Evolutionary conservation across 2,329 filamentous ascomycete species (phyloP), one percentile per base, ranked within the genome.

Genomic region (Colletotrichum tabaci): DNA sequence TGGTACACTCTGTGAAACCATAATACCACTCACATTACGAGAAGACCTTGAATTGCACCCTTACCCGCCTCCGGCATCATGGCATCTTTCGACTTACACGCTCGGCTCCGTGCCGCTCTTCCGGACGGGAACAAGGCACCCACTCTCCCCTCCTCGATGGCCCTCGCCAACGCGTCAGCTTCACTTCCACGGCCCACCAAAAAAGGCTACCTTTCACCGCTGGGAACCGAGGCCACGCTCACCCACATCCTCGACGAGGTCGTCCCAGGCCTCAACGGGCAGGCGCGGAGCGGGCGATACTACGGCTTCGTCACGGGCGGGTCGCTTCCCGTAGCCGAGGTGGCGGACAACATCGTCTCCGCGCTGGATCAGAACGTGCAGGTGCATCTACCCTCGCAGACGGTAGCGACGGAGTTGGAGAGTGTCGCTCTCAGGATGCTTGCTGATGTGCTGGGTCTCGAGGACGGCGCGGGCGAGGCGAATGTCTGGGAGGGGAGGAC

Each of bases 221-320:
- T 76, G 7, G 75, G 83, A 78, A 61, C 77, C 69, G 68, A 76
- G 2, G 77, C 77, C 8, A 80, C 83, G 5, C 73, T 85, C 18
- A 60, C 77, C 15, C 87, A 90, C 77, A 83, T 90, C 46, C 75
- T 84, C 12, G 42, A 75, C 9, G 80, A 84, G 70, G 82, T 90
- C 67, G 81, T 88, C 50, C 87, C 88, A 2, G 92, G 87, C 1
- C 87, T 96, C 71, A 94, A 92, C 76, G 88, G 86, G 18, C 88
- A 90, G 77, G 91, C 90, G 74, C 86, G 88, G 52, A 90, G 88
- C 53, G 81, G 90, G 13, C 89, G 90, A 66, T 97, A 97, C 85
- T 97, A 94, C 80, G 95, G 94, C 71, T 98, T 98, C 79, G 93
- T 98, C 7, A 97, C 92, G 0, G 96, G 96, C 55, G 93, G 94